phyloP scores from a whole-genome alignment of 2,329 filamentous ascomycete genomes.

The Pseudogymnoascus sp. region DNA sequence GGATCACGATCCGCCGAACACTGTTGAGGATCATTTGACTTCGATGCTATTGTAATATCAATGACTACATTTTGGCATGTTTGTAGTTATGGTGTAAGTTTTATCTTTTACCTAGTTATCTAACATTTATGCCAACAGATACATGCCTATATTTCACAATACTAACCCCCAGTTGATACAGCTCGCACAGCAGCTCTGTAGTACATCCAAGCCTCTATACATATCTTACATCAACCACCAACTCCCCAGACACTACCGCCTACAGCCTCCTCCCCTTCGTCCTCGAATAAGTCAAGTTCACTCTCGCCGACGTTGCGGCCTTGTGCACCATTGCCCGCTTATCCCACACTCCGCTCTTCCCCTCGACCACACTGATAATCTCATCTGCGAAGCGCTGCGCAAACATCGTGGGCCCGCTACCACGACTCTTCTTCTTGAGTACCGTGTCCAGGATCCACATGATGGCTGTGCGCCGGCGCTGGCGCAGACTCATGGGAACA shows the following conservation, averaged over 20 bases:
- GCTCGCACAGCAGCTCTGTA: not conserved
- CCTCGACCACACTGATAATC: slow-evolving; percentile 80
- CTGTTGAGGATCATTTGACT: no score
- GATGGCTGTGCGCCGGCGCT: slow-evolving; percentile 71
- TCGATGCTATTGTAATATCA: not conserved
- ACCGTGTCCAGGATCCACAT: slow-evolving; percentile 85
- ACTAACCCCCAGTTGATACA: not conserved
- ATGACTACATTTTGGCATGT: not conserved
- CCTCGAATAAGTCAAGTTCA: slow-evolving; percentile 50
- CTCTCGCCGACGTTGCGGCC: slow-evolving; percentile 66
- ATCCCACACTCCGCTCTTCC: slow-evolving; percentile 77
- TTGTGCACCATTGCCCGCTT: slow-evolving; percentile 71
- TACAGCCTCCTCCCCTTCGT: slow-evolving; percentile 15
- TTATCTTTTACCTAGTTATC: not conserved
- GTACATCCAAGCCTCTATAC: not conserved
- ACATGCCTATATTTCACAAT: not conserved
- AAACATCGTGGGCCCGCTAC: slow-evolving; percentile 64
- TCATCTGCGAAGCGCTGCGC: slow-evolving; percentile 76
- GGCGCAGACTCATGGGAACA: slow-evolving; percentile 63
- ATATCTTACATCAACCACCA: not conserved
- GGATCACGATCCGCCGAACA: no score
- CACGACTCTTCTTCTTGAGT: slow-evolving; percentile 64
- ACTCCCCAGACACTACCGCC: not conserved
- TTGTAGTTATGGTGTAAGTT: not conserved
- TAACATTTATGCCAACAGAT: not conserved